These are phyloP conservation scores for Fusarium duplospermum DNA, from an alignment of 2,329 filamentous ascomycete genomes.

Conservation along the genomic window DNA sequence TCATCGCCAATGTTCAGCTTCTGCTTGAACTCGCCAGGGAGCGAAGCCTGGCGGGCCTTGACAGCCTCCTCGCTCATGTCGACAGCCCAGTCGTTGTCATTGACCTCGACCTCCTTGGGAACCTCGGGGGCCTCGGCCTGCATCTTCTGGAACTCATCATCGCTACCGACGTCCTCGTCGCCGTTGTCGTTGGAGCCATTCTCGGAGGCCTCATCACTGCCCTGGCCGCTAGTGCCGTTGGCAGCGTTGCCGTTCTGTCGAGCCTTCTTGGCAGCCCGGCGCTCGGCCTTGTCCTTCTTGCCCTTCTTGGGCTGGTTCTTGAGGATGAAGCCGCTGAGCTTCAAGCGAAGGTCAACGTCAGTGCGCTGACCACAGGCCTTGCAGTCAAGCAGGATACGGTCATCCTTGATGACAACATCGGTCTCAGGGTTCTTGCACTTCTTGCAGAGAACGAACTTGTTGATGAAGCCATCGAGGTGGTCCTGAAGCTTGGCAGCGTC, in stretches of 20 bases:
- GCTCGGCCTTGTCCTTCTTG: constrained; percentile 95
- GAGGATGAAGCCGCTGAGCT: constrained; percentile 96
- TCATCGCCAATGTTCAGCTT: constrained; percentile 86
- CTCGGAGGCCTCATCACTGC: constrained; percentile 67
- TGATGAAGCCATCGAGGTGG: constrained; percentile 97
- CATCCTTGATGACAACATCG: constrained; percentile 94
- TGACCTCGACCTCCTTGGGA: constrained; percentile 68
- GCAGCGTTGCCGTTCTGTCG: constrained; percentile 73
- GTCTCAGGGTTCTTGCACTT: constrained; percentile 99
- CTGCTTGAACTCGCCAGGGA: constrained; percentile 95
- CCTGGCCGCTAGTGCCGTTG: constrained; percentile 58
- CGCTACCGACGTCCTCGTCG: constrained; percentile 78
- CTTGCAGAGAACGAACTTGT: constrained; percentile 99
- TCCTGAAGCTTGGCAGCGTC: constrained; percentile 96
- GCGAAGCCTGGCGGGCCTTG: constrained; percentile 90
- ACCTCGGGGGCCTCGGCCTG: constrained; percentile 67
- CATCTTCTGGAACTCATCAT: constrained; percentile 92
- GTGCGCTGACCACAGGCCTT: constrained; percentile 97
- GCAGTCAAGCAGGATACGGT: constrained; percentile 92
- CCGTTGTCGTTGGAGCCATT: constrained; percentile 63
- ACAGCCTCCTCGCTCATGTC: constrained; percentile 97
- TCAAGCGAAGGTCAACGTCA: constrained; percentile 91
- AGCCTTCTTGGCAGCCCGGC: constrained; percentile 91
- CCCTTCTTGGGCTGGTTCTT: constrained; percentile 95
- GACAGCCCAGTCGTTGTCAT: constrained; percentile 94